Base-by-base conservation (phyloP, 345 rosid species). In the Draba incana region DNA sequence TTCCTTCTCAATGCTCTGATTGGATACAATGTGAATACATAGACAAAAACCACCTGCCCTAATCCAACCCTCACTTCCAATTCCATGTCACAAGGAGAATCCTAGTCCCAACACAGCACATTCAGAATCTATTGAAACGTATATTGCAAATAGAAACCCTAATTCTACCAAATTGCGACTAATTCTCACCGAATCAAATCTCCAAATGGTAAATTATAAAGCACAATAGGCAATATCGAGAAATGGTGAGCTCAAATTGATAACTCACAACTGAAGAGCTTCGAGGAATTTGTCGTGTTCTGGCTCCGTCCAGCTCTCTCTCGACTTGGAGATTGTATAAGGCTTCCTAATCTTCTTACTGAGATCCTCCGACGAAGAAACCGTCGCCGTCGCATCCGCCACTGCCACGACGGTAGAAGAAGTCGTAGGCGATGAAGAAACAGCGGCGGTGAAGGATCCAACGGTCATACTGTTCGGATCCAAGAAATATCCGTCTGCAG, bases 221-320 rank as follows among this genome's bases (percentile, higher is more conserved):
- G 14, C 5, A 14, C 10, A 0, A 31, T 8, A 47, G 10, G 12
- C 52, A 59, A 33, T 24, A 63, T n/a, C 20, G 44, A 70, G 57
- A 66, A 57, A n/a, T n/a, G n/a, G n/a, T n/a, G n/a, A n/a, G n/a
- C n/a, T n/a, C n/a, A n/a, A n/a, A 50, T 25, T 28, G 5, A 3
- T 15, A 33, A 72, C 74, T 86, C 82, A 90, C 97, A 90, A 84
- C 78, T 90, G 97, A 30, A 90, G 90, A 66, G 97, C 97, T 79
- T 88, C 97, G 27, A 90, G 90, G 69, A 90, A 90, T 74, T 90
- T 90, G 75, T 90, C 97, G 77, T 90, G 97, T 72, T 90, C 97
- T n/a, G 97, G 97, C 14, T 90, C 97, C 9, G 95, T 90, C 97
- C 97, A 90, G 86, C 89, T 90, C 86, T 90, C 92, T 48, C 97